A percentile compares a stretch with the other conserved stretches of the same genome.
phyloP scores from a whole-genome alignment of 2,329 filamentous ascomycete genomes.

The Kalmusia sp. region DNA sequence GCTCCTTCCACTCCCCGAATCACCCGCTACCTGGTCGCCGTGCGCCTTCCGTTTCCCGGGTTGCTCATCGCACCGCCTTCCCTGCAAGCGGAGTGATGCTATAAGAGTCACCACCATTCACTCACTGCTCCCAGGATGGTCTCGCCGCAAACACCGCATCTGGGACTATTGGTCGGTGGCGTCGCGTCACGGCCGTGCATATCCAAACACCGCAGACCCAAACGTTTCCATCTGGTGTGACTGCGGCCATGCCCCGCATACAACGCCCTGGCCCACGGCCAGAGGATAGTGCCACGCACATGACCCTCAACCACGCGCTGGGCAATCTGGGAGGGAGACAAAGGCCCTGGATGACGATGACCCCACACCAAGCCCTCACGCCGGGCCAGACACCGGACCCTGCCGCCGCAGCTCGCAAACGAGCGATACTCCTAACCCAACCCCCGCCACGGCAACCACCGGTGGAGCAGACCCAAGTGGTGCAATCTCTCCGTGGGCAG shows the following conservation, averaged over 20 bases:
- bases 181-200: constrained; percentile 10
- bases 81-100: neutral
- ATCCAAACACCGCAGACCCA: neutral
- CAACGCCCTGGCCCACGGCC: constrained; percentile 11
- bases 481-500: constrained; percentile 1
- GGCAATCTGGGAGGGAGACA: constrained; percentile 37
- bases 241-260: constrained; percentile 19
- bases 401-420: constrained; percentile 8
- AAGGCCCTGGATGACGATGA: constrained; percentile 42
- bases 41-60: neutral
- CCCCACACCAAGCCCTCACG: neutral
- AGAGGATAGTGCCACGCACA: constrained; percentile 19
- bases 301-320: constrained; percentile 35
- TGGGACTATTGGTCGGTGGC: constrained; percentile 18
- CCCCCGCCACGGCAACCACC: neutral
- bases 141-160: constrained; percentile 19
- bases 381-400: neutral
- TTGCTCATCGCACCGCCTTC: too few relatives aligned
- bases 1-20: neutral
- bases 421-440: constrained; percentile 20
- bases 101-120: neutral
- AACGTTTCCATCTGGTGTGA: neutral
- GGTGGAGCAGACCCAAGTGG: too few relatives aligned
- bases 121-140: constrained; percentile 19
- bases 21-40: too few relatives aligned